Evolutionary conservation across 2,329 filamentous ascomycete species (phyloP).

Genomic region (Verticillium nubilum): DNA sequence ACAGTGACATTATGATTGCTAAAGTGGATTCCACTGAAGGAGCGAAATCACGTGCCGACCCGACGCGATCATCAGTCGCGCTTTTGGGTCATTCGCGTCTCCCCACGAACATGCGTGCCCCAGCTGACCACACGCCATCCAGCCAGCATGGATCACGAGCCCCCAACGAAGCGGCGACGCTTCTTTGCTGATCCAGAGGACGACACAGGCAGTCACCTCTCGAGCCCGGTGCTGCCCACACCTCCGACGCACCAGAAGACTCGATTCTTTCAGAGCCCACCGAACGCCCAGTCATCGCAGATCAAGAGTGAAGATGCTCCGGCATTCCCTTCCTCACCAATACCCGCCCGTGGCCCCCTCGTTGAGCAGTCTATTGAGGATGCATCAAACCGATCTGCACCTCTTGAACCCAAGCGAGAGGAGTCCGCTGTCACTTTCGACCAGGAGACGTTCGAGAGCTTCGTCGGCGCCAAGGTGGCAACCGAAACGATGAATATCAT

Average conservation of each 20-base stretch:
- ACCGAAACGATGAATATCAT: constrained; percentile 43
- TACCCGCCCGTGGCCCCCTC: constrained; percentile 12
- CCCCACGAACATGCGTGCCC: constrained; percentile 11
- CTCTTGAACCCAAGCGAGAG: constrained; percentile 14
- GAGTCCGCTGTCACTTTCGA: constrained; percentile 42
- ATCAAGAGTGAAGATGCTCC: constrained; percentile 10
- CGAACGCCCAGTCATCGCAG: constrained; percentile 20
- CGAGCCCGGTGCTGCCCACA: constrained; percentile 8
- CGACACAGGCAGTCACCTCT: constrained; percentile 11
- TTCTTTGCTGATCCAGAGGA: constrained; percentile 35
- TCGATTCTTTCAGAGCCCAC: constrained; percentile 29
- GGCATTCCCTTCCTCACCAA: constrained; percentile 6
- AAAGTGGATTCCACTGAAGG: constrained; percentile 14
- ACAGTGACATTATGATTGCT: too few species aligned
- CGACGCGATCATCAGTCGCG: constrained; percentile 20
- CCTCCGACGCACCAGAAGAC: constrained; percentile 18
- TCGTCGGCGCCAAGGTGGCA: constrained; percentile 53
- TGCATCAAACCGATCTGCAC: constrained; percentile 10
- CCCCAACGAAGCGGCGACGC: constrained; percentile 40
- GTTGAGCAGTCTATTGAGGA: constrained; percentile 15
- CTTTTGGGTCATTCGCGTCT: constrained; percentile 29
- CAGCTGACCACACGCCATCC: neutral
- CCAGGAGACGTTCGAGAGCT: constrained; percentile 49
- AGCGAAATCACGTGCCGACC: constrained; percentile 33
- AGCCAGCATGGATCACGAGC: constrained; percentile 35